These are phyloP conservation scores for Alternaria brassicicola DNA, from an alignment of 2,329 filamentous ascomycete genomes.

Conservation along the genomic window DNA sequence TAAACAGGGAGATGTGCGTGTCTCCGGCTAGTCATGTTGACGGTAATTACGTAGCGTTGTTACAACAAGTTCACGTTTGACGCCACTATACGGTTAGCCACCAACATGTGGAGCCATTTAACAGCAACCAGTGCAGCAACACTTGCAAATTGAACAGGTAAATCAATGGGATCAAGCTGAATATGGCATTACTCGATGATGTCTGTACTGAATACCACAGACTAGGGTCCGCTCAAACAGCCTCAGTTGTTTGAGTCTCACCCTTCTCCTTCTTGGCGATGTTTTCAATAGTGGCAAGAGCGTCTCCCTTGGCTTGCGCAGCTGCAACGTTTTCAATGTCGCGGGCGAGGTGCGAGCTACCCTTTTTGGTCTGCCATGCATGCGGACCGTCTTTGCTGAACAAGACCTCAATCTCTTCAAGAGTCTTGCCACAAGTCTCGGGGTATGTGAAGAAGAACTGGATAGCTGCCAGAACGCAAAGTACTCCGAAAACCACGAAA, in stretches of 20 bases:
- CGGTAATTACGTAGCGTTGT: background rate
- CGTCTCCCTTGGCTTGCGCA: slow-evolving; percentile 33
- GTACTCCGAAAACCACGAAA: slow-evolving; percentile 77
- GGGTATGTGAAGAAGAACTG: slow-evolving; percentile 71
- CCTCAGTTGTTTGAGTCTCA: slow-evolving; percentile 8
- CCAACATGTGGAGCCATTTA: background rate
- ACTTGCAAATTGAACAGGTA: background rate
- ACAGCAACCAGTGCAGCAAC: background rate
- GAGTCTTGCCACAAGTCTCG: slow-evolving; percentile 73
- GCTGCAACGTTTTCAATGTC: slow-evolving; percentile 32
- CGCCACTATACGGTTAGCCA: background rate
- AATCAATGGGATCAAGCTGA: background rate
- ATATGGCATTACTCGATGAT: background rate
- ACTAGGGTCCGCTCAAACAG: background rate
- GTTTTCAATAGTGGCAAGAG: slow-evolving; percentile 29
- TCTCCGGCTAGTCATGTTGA: background rate
- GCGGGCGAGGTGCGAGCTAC: slow-evolving; percentile 32
- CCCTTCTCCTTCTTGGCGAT: slow-evolving; percentile 28
- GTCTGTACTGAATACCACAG: too few species aligned
- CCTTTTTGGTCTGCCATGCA: slow-evolving; percentile 61
- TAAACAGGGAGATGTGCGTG: background rate
- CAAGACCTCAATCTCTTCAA: slow-evolving; percentile 78
- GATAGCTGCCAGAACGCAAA: slow-evolving; percentile 70
- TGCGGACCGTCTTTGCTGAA: slow-evolving; percentile 62
- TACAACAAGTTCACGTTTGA: background rate